These are phyloP conservation scores for Tetraselmis striata DNA, from an alignment of 139 green algal genomes.

Conservation along the genomic window DNA sequence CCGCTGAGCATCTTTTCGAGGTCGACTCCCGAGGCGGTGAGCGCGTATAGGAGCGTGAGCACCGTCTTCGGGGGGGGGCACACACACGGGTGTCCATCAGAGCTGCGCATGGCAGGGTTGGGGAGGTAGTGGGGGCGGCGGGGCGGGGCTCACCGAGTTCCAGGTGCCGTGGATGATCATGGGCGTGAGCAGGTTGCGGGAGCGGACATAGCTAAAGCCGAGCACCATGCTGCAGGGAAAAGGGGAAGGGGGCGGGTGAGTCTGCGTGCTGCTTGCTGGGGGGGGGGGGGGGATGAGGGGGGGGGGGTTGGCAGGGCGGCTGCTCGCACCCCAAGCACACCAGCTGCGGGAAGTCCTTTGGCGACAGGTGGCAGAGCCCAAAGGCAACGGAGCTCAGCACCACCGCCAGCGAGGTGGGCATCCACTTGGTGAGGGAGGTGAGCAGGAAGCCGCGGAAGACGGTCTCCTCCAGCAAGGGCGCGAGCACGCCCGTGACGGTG, in stretches of 20 bases:
- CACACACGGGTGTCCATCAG: too few relatives aligned
- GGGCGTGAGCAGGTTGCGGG: conserved; percentile 77
- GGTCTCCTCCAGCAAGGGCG: conserved; percentile 77
- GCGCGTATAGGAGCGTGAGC: conserved; percentile 59
- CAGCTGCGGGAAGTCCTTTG: conserved; percentile 71
- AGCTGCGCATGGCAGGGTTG: too few relatives aligned
- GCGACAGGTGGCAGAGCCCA: conserved; percentile 64
- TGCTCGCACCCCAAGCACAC: conserved; percentile 59
- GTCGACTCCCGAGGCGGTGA: conserved; percentile 54
- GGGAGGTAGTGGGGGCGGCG: conserved; percentile 12
- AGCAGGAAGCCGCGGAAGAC: conserved; percentile 89
- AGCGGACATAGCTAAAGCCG: conserved; percentile 50
- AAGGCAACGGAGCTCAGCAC: conserved; percentile 55
- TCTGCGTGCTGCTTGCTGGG: too few relatives aligned
- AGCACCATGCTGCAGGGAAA: not conserved
- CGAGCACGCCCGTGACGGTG: conserved; percentile 44
- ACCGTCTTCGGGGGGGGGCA: conserved; percentile 21
- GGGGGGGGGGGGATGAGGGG: not conserved
- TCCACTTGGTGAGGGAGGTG: conserved; percentile 62
- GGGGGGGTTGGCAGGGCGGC: conserved; percentile 26
- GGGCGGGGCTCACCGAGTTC: conserved; percentile 39
- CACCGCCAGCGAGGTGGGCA: conserved; percentile 60
- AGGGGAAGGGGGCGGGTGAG: too few relatives aligned
- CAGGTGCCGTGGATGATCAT: conserved; percentile 84
- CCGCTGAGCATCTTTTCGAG: conserved; percentile 47